phyloP scores from a whole-genome alignment of 176 grass and related monocot genomes.

The Dendrocalamus sinicus region DNA sequence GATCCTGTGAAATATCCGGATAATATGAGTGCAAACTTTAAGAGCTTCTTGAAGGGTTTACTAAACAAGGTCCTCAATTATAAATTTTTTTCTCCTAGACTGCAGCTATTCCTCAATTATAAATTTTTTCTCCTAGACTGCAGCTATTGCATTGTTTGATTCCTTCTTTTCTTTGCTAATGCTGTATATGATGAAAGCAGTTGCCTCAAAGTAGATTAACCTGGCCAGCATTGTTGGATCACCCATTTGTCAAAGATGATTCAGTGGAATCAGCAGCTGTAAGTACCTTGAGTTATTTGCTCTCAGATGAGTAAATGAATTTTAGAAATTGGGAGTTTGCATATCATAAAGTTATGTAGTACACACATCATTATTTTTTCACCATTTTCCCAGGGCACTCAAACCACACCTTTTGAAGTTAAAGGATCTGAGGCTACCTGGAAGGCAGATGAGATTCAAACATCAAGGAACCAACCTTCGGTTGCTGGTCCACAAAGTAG shows the following conservation, averaged over 20 bases:
- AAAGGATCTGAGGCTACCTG: conserved; percentile 37
- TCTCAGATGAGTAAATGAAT: neutral
- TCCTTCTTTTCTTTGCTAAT: conserved; percentile 49
- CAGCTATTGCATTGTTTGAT: conserved; percentile 29
- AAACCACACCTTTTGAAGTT: conserved; percentile 42
- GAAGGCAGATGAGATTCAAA: conserved; percentile 43
- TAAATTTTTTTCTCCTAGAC: conserved; percentile 2
- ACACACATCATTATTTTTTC: conserved; percentile 6
- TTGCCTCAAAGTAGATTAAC: conserved; percentile 86
- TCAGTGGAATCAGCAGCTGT: conserved; percentile 49
- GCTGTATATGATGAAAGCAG: conserved; percentile 53
- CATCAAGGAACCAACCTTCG: conserved; percentile 45
- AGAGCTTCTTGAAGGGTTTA: conserved; percentile 92
- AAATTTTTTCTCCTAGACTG: conserved; percentile 4
- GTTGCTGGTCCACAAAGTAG: conserved; percentile 43
- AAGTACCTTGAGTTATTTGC: conserved; percentile 10
- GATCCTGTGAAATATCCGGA: conserved; percentile 99
- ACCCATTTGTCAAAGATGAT: conserved; percentile 91
- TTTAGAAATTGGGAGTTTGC: conserved; percentile 17
- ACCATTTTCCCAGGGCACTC: conserved; percentile 38
- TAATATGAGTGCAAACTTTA: conserved; percentile 88
- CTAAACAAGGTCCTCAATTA: conserved; percentile 76
- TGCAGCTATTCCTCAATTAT: conserved; percentile 4
- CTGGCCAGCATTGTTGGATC: conserved; percentile 89
- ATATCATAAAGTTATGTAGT: neutral